Evolutionary conservation across 225 moss, liverwort and hornwort genomes (phyloP), one percentile per base, ranked within the genome.

Genomic region (Pseudoscleropodium purum): DNA sequence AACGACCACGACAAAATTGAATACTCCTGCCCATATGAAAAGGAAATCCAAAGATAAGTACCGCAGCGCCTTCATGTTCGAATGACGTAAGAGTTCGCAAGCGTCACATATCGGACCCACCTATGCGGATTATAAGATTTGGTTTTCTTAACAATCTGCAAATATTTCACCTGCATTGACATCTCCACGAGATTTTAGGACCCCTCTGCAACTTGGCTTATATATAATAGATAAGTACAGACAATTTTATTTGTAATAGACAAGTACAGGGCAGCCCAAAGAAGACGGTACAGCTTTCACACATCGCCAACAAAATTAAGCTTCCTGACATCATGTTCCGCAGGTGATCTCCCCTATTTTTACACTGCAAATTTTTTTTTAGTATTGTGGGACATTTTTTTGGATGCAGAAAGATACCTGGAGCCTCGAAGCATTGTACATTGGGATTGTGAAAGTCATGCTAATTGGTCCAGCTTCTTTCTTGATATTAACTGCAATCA

Each of bases 381-480:
- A 68, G 67, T 54, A 85, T 18, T 74, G 34, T 57, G 21, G 37
- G 78, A 31, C 25, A 21, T n/a, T 54, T 75, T 19, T 79, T 81
- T 45, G 57, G 54, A 86, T 64, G 84, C 30, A 79, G 73, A 62
- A 83, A 30, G 36, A 83, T 77, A 96, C 99, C 97, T 97, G 95
- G 43, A 99, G 95, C 83, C 92, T 99, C 51, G 99, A 99, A 83
- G 99, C 97, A 88, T 99, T 97, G 91, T 93, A 99, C 99, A 99
- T 97, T 61, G 99, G 99, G 36, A 99, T 97, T 29, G 97, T 97
- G 88, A 99, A 99, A 57, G 96, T 97, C 99, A 99, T 97, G 92
- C 97, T 99, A 73, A 99, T 97, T 66, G 99, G 97, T 79, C 99
- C 99, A 72, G 95, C 96, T 91, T 99, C 99, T 89, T 97, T 99